Evolutionary conservation across 148 eudicot genomes (phyloP), one percentile per base, ranked within the genome.

Genomic region (Selenicereus undatus): DNA sequence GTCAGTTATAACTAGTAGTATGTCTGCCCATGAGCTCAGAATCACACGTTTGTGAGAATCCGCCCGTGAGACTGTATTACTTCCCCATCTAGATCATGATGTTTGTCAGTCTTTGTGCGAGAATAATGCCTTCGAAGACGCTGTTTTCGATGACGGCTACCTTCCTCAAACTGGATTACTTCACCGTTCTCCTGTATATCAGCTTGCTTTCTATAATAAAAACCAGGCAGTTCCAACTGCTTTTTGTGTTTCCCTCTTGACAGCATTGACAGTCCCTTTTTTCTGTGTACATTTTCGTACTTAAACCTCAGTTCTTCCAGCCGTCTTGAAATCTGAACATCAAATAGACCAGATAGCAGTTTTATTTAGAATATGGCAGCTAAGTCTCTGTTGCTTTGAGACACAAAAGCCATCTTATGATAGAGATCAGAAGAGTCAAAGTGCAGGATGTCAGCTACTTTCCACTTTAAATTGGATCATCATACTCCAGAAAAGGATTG

Each of bases 241-340:
- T 87, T 80, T 79, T 90, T 88, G 84, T 86, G 86, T 81, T 81
- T 92, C 84, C 82, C 92, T 78, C 82, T 83, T 12, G 86, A 75
- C 29, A 78, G 81, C 13, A 80, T 80, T 4, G 95, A 52, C 74
- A 87, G 91, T 1, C 85, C 82, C 42, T 79, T 78, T 80, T 86
- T 89, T 83, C 86, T 89, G 42, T 89, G 83, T 76, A 86, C 79
- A 86, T 91, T 91, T 77, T 88, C 95, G 6, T 92, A 96, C 51
- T 91, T 97, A 45, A 88, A 73, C 88, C 78, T 92, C 85, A 90
- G 79, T 48, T 87, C 95, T 79, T 89, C 99, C 87, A 96, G 81
- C 24, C 80, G 87, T 84, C 83, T 93, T 1, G 99, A 92, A 35
- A 96, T 94, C 99, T 96, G 80, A 82, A 65, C 27, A 81, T 64